Conservation (phyloP, 768 basidiomycete species). For the Hygrophoropsis aurantiaca region DNA sequence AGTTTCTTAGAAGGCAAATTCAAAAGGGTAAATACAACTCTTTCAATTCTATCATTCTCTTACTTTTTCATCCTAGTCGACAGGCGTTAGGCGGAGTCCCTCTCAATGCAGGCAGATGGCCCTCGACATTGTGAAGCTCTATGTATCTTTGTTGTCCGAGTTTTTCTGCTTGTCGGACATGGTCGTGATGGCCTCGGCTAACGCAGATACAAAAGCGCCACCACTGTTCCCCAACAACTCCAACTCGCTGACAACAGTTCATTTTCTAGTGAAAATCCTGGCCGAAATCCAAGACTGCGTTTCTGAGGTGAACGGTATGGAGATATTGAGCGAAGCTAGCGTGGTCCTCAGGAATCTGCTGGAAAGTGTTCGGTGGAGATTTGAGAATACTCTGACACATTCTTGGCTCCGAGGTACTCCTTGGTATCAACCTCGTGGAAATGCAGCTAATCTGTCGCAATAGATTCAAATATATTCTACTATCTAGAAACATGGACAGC, state of each 20-base stretch:
- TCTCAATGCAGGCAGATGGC: slow-evolving; percentile 87
- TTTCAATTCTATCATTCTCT: background rate
- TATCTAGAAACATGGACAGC: slow-evolving; percentile 84
- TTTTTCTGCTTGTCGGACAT: slow-evolving; percentile 85
- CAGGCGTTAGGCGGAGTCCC: slow-evolving; percentile 71
- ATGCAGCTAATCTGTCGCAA: slow-evolving; percentile 9
- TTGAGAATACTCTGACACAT: slow-evolving; percentile 75
- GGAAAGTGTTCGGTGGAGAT: slow-evolving; percentile 84
- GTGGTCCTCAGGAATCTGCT: slow-evolving; percentile 69
- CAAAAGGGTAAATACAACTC: slow-evolving; percentile 60
- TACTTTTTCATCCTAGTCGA: slow-evolving; percentile 23
- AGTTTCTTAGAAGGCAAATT: slow-evolving; percentile 93
- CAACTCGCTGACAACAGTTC: slow-evolving; percentile 78
- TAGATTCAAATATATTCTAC: slow-evolving; percentile 84
- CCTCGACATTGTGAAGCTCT: slow-evolving; percentile 81
- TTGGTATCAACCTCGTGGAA: background rate
- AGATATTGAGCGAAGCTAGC: slow-evolving; percentile 75
- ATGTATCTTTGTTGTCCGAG: slow-evolving; percentile 80
- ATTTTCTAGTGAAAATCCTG: slow-evolving; percentile 78
- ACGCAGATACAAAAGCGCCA: slow-evolving; percentile 40
- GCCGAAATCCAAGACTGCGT: slow-evolving; percentile 85
- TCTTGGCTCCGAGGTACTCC: slow-evolving; percentile 81
- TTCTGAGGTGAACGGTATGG: slow-evolving; percentile 76
- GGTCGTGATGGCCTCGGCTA: slow-evolving; percentile 57
- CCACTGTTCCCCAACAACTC: slow-evolving; percentile 69